Percentiles rank a stretch among this genome's conserved stretches.
Evolutionary conservation across 2,329 filamentous ascomycete species (phyloP).

Genomic region (Alternaria longipes): DNA sequence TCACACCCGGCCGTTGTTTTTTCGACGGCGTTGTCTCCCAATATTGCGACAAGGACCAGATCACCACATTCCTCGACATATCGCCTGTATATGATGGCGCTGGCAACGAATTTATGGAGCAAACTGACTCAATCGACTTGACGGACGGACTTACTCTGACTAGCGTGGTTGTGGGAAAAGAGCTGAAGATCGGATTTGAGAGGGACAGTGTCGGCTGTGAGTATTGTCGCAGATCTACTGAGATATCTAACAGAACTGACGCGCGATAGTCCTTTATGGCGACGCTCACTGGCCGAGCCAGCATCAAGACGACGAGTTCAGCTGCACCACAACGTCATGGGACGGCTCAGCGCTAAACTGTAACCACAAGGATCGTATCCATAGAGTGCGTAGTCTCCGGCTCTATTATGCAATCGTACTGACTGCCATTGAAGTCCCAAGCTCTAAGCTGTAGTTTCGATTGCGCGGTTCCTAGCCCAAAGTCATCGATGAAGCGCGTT

Average conservation of each 20-base stretch:
- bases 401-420: background rate
- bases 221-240: background rate
- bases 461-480: background rate
- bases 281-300: slow-evolving; percentile 3
- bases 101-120: background rate
- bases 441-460: background rate
- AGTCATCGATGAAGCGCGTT: background rate
- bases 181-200: slow-evolving; percentile 1
- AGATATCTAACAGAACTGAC: background rate
- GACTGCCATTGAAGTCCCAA: background rate
- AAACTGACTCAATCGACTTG: background rate
- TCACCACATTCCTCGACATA: background rate
- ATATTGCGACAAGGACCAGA: background rate
- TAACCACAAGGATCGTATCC: background rate
- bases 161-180: background rate
- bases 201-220: background rate
- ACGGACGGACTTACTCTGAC: background rate
- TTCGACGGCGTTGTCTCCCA: background rate
- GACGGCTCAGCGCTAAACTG: slow-evolving; percentile 1
- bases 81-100: slow-evolving; percentile 4
- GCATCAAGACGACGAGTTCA: background rate
- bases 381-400: background rate
- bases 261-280: background rate
- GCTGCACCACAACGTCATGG: background rate
- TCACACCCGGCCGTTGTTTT: background rate